A percentile compares a stretch with the other conserved stretches of the same genome.
These are phyloP conservation scores for Scedosporium apiospermum DNA, from an alignment of 2,329 filamentous ascomycete genomes.

Conservation along the genomic window DNA sequence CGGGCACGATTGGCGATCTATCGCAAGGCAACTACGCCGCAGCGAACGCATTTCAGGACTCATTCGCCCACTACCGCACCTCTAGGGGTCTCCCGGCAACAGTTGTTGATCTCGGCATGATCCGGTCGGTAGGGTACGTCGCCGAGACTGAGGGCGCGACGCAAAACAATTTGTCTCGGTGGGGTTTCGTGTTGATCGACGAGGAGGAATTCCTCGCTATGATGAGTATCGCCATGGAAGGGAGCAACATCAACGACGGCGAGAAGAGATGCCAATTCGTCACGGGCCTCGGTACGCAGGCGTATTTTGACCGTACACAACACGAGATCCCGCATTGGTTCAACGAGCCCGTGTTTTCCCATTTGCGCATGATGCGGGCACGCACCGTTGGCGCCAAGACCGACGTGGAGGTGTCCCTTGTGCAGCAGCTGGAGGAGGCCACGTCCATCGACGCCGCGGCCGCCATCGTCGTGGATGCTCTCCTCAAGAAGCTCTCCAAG, in stretches of 20 bases:
- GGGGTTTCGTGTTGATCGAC: not conserved
- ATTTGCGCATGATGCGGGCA: not conserved
- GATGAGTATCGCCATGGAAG: not conserved
- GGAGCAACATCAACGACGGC: conserved; percentile 10
- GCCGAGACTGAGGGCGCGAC: too few species aligned
- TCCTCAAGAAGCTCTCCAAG: not conserved
- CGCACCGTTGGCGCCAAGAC: not conserved
- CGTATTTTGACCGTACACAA: not conserved
- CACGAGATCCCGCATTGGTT: not conserved
- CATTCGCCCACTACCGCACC: too few species aligned
- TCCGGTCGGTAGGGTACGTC: too few species aligned
- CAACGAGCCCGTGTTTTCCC: not conserved
- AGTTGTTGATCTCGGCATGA: too few species aligned
- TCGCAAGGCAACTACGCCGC: too few species aligned
- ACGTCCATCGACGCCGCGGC: too few species aligned
- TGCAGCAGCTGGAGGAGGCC: not conserved
- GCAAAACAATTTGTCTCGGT: not conserved
- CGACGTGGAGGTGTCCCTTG: not conserved
- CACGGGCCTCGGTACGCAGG: not conserved
- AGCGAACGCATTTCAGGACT: too few species aligned
- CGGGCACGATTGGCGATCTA: too few species aligned
- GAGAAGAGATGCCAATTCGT: not conserved
- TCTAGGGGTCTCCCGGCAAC: too few species aligned
- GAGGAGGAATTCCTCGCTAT: not conserved
- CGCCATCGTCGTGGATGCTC: too few species aligned